These are phyloP conservation scores for Tricladium varicosporioides DNA, from an alignment of 2,329 filamentous ascomycete species.

Conservation along the genomic window DNA sequence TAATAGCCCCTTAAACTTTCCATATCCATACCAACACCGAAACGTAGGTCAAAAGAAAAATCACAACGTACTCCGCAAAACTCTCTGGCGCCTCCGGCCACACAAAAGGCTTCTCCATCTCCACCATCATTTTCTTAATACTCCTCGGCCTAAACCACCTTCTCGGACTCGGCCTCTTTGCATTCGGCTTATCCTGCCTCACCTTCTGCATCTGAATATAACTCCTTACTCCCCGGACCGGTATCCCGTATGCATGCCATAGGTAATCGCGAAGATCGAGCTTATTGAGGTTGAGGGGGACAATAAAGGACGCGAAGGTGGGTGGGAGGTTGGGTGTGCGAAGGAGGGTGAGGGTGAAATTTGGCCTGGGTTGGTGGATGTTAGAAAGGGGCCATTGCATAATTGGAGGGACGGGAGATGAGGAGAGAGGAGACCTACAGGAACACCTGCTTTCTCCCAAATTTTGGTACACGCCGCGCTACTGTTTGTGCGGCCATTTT, in stretches of 20 bases:
- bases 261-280: slow-evolving; percentile 96
- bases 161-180: slow-evolving; percentile 43
- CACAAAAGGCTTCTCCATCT: slow-evolving; percentile 82
- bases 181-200: slow-evolving; percentile 46
- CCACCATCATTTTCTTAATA: slow-evolving; percentile 92
- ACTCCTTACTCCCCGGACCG: slow-evolving; percentile 70
- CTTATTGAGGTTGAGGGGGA: slow-evolving; percentile 91
- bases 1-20: slow-evolving; percentile 15
- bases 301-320: slow-evolving; percentile 83
- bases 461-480: slow-evolving; percentile 29
- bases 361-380: slow-evolving; percentile 57
- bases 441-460: slow-evolving; percentile 55
- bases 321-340: slow-evolving; percentile 70
- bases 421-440: slow-evolving; percentile 42
- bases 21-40: slow-evolving; percentile 2
- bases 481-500: slow-evolving; percentile 21
- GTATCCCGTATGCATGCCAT: slow-evolving; percentile 78
- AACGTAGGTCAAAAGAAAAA: slow-evolving; percentile 5
- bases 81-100: slow-evolving; percentile 74
- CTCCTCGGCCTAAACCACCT: slow-evolving; percentile 67
- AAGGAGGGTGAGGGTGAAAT: slow-evolving; percentile 77
- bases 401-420: neutral
- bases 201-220: slow-evolving; percentile 71
- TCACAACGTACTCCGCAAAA: slow-evolving; percentile 49
- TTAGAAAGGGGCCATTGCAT: neutral